Conservation (phyloP, 2,329 filamentous ascomycete species). For the Saccharata proteae region DNA sequence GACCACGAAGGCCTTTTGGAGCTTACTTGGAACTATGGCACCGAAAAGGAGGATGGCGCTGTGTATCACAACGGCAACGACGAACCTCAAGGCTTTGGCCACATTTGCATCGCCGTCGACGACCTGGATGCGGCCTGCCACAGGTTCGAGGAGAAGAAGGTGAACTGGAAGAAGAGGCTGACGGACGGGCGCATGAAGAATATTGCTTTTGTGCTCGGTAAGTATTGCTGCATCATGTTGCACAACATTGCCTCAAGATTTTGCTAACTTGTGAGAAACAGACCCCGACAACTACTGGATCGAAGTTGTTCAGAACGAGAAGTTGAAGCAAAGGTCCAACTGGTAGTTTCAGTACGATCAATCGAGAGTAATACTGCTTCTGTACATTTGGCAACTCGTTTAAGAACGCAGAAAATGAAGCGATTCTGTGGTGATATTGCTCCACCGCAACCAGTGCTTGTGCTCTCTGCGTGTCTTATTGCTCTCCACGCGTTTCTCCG, state of each 20-base stretch:
- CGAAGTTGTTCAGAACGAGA: constrained; percentile 66
- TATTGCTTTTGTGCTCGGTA: constrained; percentile 73
- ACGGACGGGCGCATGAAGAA: constrained; percentile 89
- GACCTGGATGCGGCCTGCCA: constrained; percentile 78
- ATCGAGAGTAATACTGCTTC: neutral
- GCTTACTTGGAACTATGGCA: constrained; percentile 73
- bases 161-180: constrained; percentile 89
- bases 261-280: too few species aligned
- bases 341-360: constrained; percentile 17
- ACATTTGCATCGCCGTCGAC: constrained; percentile 81
- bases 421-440: too few species aligned
- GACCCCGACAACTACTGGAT: constrained; percentile 76
- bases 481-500: too few species aligned
- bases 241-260: neutral
- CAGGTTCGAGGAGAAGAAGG: constrained; percentile 69
- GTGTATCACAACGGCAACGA: constrained; percentile 88
- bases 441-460: too few species aligned
- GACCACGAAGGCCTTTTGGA: constrained; percentile 76
- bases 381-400: too few species aligned
- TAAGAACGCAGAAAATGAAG: too few species aligned
- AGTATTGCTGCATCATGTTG: constrained; percentile 7
- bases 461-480: too few species aligned
- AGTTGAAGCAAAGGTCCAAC: constrained; percentile 35
- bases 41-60: constrained; percentile 74
- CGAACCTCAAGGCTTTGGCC: constrained; percentile 85